Evolutionary conservation across 2,329 filamentous ascomycete species (phyloP), one percentile per base, ranked within the genome.

Genomic region (Monilinia fructicola): DNA sequence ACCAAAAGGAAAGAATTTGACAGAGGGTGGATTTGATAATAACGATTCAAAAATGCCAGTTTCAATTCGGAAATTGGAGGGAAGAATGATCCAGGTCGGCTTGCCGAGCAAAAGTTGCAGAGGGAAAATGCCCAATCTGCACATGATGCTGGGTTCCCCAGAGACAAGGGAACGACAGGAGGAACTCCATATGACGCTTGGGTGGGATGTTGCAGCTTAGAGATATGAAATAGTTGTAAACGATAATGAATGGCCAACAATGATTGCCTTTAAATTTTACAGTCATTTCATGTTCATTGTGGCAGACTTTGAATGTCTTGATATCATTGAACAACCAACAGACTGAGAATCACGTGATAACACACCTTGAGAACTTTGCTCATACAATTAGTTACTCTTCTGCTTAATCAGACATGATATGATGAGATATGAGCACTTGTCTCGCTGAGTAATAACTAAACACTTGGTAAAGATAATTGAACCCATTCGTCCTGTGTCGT

Each of bases 61-160:
- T 76, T 74, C 50, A 73, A 69, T 46, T 64, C 78, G 4, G 79
- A 83, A 71, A 79, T 80, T 67, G 83, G 83, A 2, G 79, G 78
- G 7, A 76, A 79, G 71, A 74, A 82, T 67, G 83, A 85, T 70
- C 83, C 83, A 4, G 78, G 78, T 61, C 72, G 79, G 11, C 67
- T 78, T 50, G 82, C 82, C 5, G 82, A 83, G 74, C 69, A 76
- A 52, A 78, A 79, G 70, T 78, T 85, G 42, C 26, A 62, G 40
- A 72, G 65, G 56, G 61, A 58, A n/a, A 76, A 76, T 71, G 73
- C 73, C 3, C 68, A 68, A 65, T 62, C 50, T 21, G 69, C 46
- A 6, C 63, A 53, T 14, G 63, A 59, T 64, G 69, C 71, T 26
- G 71, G 69, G 4, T 56, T 73, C 11, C 73, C 73, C 0, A 72